Conservation (phyloP, 805 yeast genomes). For the Wickerhamiella vanderwaltii region DNA sequence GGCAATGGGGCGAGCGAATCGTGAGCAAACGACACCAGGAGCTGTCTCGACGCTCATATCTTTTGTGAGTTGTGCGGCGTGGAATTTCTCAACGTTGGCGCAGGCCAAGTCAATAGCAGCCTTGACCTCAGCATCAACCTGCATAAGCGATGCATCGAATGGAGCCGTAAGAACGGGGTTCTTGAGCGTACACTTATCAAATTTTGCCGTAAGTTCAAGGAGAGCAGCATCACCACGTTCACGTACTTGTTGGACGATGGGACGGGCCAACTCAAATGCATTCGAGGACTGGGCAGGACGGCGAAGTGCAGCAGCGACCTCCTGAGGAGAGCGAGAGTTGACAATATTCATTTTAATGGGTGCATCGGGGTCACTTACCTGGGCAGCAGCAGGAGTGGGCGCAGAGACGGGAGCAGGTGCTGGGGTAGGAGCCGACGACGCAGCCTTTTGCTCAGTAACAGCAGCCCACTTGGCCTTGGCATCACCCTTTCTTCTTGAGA, state of each 20-base stretch:
- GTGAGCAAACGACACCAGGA: constrained; percentile 87
- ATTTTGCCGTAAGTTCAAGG: constrained; percentile 78
- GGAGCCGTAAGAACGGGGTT: constrained; percentile 80
- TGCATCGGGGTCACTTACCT: background rate
- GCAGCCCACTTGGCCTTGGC: constrained; percentile 66
- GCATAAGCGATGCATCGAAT: constrained; percentile 65
- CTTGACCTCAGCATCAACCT: constrained; percentile 59
- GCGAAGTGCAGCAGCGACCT: constrained; percentile 50
- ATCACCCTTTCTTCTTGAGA: constrained; percentile 89
- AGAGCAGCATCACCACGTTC: constrained; percentile 75
- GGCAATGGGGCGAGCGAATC: constrained; percentile 91
- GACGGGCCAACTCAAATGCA: constrained; percentile 84
- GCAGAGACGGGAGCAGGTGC: constrained; percentile 1
- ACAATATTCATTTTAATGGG: constrained; percentile 24
- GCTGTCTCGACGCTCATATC: constrained; percentile 74
- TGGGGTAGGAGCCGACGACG: background rate
- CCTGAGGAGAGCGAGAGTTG: constrained; percentile 28
- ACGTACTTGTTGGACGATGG: constrained; percentile 72
- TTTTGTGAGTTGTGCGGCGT: constrained; percentile 72
- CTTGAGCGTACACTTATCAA: constrained; percentile 66
- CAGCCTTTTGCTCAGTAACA: constrained; percentile 22
- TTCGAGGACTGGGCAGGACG: constrained; percentile 96
- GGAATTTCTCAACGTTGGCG: constrained; percentile 81
- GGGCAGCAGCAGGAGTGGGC: constrained; percentile 3
- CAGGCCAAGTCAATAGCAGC: constrained; percentile 82